phyloP scores from a whole-genome alignment of 257 asterid species.

The Nyctanthes arbortristis region DNA sequence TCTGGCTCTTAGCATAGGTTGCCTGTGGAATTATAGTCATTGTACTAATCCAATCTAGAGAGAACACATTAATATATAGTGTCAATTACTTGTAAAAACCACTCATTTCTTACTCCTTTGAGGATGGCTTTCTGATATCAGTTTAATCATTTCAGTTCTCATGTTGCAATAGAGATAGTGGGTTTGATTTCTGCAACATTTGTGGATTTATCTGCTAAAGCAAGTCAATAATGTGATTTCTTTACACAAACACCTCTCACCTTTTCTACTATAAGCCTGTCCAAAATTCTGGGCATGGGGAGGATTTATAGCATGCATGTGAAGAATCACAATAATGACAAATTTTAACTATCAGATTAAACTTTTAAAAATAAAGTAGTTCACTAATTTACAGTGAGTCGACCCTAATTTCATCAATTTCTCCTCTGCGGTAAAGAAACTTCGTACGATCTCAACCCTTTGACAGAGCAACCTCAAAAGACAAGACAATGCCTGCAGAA shows the following conservation, averaged over 20 bases:
- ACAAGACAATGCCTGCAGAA: not conserved
- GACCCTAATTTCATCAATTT: not conserved
- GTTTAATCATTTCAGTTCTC: not conserved
- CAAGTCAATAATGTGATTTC: not conserved
- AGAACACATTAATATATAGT: too few relatives aligned
- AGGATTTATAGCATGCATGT: too few relatives aligned
- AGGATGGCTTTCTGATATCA: not conserved
- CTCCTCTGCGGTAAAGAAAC: not conserved
- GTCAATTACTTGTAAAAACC: not conserved
- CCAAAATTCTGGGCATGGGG: too few relatives aligned
- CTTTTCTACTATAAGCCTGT: too few relatives aligned
- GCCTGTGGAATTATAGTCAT: too few relatives aligned
- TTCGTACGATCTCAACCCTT: not conserved
- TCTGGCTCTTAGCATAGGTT: slow-evolving; percentile 72
- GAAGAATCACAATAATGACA: not conserved
- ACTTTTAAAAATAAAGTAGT: not conserved
- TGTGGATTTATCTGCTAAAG: not conserved
- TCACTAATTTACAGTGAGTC: not conserved
- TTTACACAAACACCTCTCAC: too few relatives aligned
- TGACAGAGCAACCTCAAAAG: not conserved
- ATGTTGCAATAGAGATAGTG: not conserved
- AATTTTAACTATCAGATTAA: not conserved
- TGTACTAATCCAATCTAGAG: too few relatives aligned
- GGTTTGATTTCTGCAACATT: not conserved
- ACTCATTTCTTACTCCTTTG: not conserved